phyloP scores from a whole-genome alignment of 768 basidiomycete species.

The Hemileccinum rubropunctum region DNA sequence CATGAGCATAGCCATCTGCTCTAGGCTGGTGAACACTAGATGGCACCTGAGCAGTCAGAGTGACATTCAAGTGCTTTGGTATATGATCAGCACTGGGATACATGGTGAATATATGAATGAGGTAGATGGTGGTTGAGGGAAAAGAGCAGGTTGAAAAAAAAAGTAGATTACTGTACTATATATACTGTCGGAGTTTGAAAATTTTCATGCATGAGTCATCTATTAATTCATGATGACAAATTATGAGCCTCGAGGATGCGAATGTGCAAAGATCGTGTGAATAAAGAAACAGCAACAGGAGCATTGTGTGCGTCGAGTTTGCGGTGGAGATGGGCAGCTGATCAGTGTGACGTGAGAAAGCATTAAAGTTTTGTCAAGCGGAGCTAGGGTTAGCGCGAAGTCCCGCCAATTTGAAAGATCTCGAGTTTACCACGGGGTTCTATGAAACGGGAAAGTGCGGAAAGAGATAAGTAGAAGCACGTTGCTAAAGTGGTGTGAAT shows the following conservation, averaged over 20 bases:
- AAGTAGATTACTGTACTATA: conserved; percentile 9
- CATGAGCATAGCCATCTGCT: neutral
- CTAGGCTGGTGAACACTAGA: neutral
- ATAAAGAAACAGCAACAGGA: neutral
- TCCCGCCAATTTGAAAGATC: conserved; percentile 24
- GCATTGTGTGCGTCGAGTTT: neutral
- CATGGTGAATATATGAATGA: conserved; percentile 6
- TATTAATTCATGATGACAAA: neutral
- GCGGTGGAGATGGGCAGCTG: neutral
- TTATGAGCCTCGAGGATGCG: neutral
- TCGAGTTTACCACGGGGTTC: conserved; percentile 7
- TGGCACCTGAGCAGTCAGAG: neutral
- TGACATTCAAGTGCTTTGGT: neutral
- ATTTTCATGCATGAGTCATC: neutral
- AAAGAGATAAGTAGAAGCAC: conserved; percentile 10
- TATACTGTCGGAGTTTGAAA: conserved; percentile 18
- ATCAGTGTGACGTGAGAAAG: conserved; percentile 11
- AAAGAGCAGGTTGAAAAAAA: neutral
- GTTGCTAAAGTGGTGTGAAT: conserved; percentile 10
- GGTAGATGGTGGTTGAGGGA: conserved; percentile 1
- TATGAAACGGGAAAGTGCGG: neutral
- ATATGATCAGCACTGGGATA: neutral
- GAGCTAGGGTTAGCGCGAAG: neutral
- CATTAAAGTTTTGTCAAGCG: conserved; percentile 16
- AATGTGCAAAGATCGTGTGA: neutral